Conservation (phyloP, 345 rosid species). For the Ceriops zippeliana region DNA sequence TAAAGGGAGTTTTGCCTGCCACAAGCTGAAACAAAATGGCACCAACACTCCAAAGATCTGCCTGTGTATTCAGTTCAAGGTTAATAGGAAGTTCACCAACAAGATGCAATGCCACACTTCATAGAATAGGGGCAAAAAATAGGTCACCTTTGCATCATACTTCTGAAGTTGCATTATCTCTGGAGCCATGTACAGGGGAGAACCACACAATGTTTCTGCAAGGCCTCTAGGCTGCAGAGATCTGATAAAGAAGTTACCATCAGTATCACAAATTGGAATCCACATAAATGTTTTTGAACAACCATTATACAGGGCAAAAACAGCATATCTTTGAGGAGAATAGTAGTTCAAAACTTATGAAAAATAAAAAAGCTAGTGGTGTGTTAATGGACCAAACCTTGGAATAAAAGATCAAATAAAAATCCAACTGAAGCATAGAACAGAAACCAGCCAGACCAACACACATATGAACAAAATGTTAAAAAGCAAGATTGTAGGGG, state of each 20-base stretch:
- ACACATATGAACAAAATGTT: not conserved
- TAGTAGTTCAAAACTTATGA: not conserved
- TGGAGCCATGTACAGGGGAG: slow-evolving; percentile 99
- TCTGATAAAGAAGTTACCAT: slow-evolving; percentile 40
- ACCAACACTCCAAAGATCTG: slow-evolving; percentile 99
- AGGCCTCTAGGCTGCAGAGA: slow-evolving; percentile 89
- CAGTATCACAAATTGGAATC: not conserved
- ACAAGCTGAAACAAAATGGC: slow-evolving; percentile 93
- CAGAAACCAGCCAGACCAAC: too few species aligned
- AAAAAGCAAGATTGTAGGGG: not conserved
- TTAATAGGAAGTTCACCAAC: slow-evolving; percentile 29
- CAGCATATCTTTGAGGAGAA: not conserved
- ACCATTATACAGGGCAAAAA: not conserved
- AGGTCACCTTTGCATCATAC: slow-evolving; percentile 92
- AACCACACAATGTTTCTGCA: slow-evolving; percentile 97
- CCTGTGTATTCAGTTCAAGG: slow-evolving; percentile 59
- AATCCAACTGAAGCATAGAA: not conserved
- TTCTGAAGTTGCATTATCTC: slow-evolving; percentile 98
- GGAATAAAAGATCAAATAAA: not conserved
- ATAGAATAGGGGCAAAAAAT: not conserved
- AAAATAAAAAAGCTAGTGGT: not conserved
- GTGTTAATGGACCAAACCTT: not conserved
- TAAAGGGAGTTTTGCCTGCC: slow-evolving; percentile 89
- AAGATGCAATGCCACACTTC: not conserved
- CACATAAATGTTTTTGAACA: not conserved